Evolutionary conservation across 371 early-diverging fungal species (phyloP).

Genomic region (Actinomucor elegans): DNA sequence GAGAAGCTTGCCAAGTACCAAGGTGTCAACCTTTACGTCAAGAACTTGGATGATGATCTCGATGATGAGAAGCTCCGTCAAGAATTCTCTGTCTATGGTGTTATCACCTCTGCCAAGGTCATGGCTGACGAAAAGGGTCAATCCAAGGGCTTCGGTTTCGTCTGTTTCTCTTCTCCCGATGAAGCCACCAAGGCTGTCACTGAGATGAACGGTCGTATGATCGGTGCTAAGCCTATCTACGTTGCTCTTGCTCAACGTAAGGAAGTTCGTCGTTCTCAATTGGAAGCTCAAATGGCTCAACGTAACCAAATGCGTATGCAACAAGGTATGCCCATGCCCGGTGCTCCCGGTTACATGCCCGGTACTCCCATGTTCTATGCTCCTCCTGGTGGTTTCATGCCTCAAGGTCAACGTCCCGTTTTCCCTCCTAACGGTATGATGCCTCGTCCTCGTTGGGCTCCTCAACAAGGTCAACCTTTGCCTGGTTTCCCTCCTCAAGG

Average conservation of each 20-base stretch:
- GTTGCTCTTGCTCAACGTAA: slow-evolving; percentile 97
- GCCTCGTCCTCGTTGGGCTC: slow-evolving; percentile 79
- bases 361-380: slow-evolving; percentile 57
- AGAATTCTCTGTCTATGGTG: slow-evolving; percentile 94
- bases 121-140: slow-evolving; percentile 91
- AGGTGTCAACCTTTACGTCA: slow-evolving; percentile 97
- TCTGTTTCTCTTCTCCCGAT: slow-evolving; percentile 89
- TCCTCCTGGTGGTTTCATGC: slow-evolving; percentile 55
- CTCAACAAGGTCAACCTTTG: slow-evolving; percentile 61
- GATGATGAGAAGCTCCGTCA: slow-evolving; percentile 94
- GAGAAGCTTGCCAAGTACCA: slow-evolving; percentile 97
- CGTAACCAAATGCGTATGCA: slow-evolving; percentile 82
- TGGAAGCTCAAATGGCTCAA: slow-evolving; percentile 94
- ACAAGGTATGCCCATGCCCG: slow-evolving; percentile 51
- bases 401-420: slow-evolving; percentile 68
- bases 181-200: slow-evolving; percentile 91
- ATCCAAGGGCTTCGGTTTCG: slow-evolving; percentile 89
- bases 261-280: slow-evolving; percentile 91
- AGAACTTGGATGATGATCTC: slow-evolving; percentile 96
- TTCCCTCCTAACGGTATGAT: slow-evolving; percentile 74
- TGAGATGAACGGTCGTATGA: slow-evolving; percentile 92
- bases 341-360: slow-evolving; percentile 51
- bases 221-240: slow-evolving; percentile 95
- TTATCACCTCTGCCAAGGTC: slow-evolving; percentile 95
- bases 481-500: slow-evolving; percentile 56